Evolutionary conservation across 1,139 yeast species (phyloP).

Genomic region (Meyerozyma smithsonii): DNA sequence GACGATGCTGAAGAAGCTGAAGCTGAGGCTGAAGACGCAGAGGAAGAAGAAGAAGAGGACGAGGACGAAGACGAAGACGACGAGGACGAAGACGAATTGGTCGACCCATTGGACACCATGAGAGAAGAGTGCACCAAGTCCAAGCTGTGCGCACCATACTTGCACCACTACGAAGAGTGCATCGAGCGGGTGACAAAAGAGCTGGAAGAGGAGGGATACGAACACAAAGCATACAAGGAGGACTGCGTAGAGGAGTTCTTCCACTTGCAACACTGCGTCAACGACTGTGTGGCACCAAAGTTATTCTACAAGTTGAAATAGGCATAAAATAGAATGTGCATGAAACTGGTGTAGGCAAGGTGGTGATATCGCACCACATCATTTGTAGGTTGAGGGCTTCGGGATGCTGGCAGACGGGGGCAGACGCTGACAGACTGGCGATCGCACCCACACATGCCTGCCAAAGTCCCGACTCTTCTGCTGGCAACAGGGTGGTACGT

Average conservation of each 20-base stretch:
- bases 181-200: constrained; percentile 89
- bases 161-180: constrained; percentile 93
- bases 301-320: constrained; percentile 83
- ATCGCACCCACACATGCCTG: no score
- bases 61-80: constrained; percentile 73
- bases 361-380: no score
- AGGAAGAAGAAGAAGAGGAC: constrained; percentile 61
- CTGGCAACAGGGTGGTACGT: no score
- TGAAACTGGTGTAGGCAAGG: no score
- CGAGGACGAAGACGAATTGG: constrained; percentile 71
- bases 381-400: no score
- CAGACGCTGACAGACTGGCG: no score
- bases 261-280: constrained; percentile 92
- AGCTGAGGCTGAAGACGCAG: constrained; percentile 44
- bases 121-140: constrained; percentile 66
- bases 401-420: no score
- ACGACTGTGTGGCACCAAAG: constrained; percentile 90
- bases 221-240: constrained; percentile 77
- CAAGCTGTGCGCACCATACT: constrained; percentile 65
- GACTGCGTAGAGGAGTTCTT: constrained; percentile 97
- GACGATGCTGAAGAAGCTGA: constrained; percentile 26
- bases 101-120: constrained; percentile 64
- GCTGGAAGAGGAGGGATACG: constrained; percentile 80
- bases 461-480: no score
- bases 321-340: constrained; percentile 10